These are phyloP conservation scores for Herpetomonas tarakana DNA, from an alignment of 208 protist species.

Conservation along the genomic window DNA sequence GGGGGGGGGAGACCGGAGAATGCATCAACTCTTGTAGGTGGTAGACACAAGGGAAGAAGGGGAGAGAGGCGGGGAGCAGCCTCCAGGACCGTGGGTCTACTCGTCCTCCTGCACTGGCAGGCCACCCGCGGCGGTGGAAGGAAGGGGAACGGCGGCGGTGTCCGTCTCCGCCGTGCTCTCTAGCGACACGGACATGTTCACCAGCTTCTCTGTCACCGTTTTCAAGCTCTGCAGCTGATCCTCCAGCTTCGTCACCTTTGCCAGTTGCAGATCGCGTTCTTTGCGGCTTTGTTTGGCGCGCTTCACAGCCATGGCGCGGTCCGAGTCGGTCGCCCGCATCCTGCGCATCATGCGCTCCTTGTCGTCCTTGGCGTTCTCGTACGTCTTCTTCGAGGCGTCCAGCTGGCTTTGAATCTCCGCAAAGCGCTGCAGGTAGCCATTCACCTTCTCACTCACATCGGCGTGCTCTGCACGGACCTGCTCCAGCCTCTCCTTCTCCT, in stretches of 20 bases:
- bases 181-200: conserved; percentile 32
- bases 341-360: conserved; percentile 41
- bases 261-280: conserved; percentile 51
- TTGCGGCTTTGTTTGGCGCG: conserved; percentile 34
- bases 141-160: too few relatives aligned
- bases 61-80: too few relatives aligned
- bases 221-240: conserved; percentile 39
- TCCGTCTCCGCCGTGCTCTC: too few relatives aligned
- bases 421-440: conserved; percentile 42
- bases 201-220: conserved; percentile 43
- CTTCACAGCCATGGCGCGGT: conserved; percentile 29
- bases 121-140: too few relatives aligned
- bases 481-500: conserved; percentile 25
- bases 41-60: too few relatives aligned
- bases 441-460: conserved; percentile 38
- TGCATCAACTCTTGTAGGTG: too few relatives aligned
- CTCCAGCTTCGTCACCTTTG: conserved; percentile 35
- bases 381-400: conserved; percentile 40
- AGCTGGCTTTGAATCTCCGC: conserved; percentile 47
- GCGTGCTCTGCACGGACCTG: conserved; percentile 22
- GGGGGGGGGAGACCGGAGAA: too few relatives aligned
- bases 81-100: too few relatives aligned
- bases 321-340: conserved; percentile 46
- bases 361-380: conserved; percentile 48
- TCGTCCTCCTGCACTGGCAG: too few relatives aligned